Evolutionary conservation across 441 rosid species (phyloP).

Genomic region (Jatropha multifida): DNA sequence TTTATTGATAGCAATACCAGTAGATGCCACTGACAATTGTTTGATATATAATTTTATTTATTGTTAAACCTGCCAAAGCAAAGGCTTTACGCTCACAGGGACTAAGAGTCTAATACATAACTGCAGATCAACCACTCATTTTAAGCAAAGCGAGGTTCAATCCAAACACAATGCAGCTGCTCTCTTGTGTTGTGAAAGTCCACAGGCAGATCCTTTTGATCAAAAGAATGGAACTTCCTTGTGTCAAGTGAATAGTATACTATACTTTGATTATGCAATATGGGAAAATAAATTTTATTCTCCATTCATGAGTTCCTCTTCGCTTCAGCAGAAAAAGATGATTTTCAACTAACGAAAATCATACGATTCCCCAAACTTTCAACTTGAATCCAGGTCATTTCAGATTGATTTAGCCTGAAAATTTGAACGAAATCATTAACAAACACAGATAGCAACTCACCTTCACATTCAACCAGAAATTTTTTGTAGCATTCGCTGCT

Average conservation of each 20-base stretch:
- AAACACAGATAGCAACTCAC: background rate
- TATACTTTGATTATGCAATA: background rate
- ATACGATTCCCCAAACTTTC: background rate
- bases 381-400: background rate
- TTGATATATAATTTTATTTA: too few relatives aligned
- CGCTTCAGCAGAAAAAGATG: background rate
- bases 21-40: too few relatives aligned
- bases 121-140: too few relatives aligned
- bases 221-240: background rate
- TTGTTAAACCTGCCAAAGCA: too few relatives aligned
- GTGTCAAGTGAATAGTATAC: background rate
- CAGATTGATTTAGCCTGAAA: background rate
- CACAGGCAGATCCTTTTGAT: background rate
- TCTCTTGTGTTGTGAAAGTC: background rate
- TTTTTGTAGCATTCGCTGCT: background rate
- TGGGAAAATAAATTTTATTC: background rate
- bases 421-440: background rate
- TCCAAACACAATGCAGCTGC: background rate
- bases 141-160: background rate
- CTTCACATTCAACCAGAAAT: background rate
- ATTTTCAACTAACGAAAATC: background rate
- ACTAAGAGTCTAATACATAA: too few relatives aligned
- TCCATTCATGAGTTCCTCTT: background rate
- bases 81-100: too few relatives aligned
- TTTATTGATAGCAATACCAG: too few relatives aligned